Evolutionary conservation across 805 yeast genomes (phyloP).

Genomic region (Ogataea trehalophila): DNA sequence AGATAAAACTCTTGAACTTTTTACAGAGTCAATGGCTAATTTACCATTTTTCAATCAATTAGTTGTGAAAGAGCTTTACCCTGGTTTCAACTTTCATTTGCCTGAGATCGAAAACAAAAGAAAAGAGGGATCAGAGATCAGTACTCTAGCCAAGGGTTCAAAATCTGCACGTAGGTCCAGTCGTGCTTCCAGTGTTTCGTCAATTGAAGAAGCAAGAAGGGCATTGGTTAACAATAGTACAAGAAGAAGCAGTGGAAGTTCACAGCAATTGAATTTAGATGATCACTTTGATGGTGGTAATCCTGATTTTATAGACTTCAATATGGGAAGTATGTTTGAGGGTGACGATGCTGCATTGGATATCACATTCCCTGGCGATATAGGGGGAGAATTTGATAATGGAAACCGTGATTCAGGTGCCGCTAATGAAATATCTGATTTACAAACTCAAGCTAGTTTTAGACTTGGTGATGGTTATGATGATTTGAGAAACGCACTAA

Average conservation of each 20-base stretch:
- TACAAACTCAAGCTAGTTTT: not conserved
- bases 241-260: slow-evolving; percentile 4
- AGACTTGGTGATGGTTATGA: slow-evolving; percentile 8
- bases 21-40: not conserved
- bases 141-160: not conserved
- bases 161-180: slow-evolving; percentile 2
- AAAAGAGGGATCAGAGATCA: not conserved
- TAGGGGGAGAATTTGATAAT: not conserved
- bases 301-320: not conserved
- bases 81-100: not conserved
- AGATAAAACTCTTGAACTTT: not conserved
- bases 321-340: slow-evolving; percentile 3
- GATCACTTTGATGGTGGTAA: not conserved
- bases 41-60: not conserved
- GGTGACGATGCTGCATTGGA: slow-evolving; percentile 20
- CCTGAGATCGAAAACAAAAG: not conserved
- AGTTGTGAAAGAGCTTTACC: too few species aligned
- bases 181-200: slow-evolving; percentile 23
- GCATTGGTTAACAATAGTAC: slow-evolving; percentile 10
- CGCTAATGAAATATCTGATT: not conserved
- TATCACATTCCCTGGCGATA: slow-evolving; percentile 6
- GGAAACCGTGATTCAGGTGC: not conserved
- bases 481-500: slow-evolving; percentile 4
- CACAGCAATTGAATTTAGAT: not conserved
- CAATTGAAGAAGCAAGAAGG: slow-evolving; percentile 25